phyloP scores from a whole-genome alignment of 2,329 filamentous ascomycete species.

The Ascochyta koolunga region DNA sequence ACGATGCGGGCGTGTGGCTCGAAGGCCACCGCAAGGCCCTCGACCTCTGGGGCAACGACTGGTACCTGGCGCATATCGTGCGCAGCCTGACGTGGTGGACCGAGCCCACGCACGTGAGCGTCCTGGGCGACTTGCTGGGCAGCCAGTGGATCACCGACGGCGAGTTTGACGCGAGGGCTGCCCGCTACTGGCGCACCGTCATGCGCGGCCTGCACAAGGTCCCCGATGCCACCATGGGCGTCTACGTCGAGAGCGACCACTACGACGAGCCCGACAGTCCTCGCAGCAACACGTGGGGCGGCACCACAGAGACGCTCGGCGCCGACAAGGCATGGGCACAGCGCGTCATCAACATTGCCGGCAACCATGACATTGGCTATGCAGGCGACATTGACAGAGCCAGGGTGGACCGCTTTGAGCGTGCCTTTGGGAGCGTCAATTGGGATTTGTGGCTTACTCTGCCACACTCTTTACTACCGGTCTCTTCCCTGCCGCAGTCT shows the following conservation, averaged over 20 bases:
- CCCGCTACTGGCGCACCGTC: constrained; percentile 80
- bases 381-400: constrained; percentile 84
- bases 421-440: constrained; percentile 83
- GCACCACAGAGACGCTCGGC: constrained; percentile 48
- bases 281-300: constrained; percentile 28
- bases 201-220: constrained; percentile 73
- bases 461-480: too few relatives aligned
- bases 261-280: constrained; percentile 14
- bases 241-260: constrained; percentile 31
- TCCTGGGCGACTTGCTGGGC: constrained; percentile 88
- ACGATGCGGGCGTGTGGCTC: constrained; percentile 72
- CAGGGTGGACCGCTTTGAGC: constrained; percentile 80
- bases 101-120: constrained; percentile 81
- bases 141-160: constrained; percentile 91
- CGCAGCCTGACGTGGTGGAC: constrained; percentile 83
- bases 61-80: constrained; percentile 92
- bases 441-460: constrained; percentile 78
- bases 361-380: constrained; percentile 97
- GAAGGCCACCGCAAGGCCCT: constrained; percentile 76
- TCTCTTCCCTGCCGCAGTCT: too few relatives aligned
- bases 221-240: constrained; percentile 45
- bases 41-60: constrained; percentile 92
- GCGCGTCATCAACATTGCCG: constrained; percentile 85
- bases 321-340: constrained; percentile 68
- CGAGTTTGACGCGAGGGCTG: constrained; percentile 77